Base-by-base conservation (phyloP, 495 filamentous ascomycete species). In the Schizothecium vesticola region DNA sequence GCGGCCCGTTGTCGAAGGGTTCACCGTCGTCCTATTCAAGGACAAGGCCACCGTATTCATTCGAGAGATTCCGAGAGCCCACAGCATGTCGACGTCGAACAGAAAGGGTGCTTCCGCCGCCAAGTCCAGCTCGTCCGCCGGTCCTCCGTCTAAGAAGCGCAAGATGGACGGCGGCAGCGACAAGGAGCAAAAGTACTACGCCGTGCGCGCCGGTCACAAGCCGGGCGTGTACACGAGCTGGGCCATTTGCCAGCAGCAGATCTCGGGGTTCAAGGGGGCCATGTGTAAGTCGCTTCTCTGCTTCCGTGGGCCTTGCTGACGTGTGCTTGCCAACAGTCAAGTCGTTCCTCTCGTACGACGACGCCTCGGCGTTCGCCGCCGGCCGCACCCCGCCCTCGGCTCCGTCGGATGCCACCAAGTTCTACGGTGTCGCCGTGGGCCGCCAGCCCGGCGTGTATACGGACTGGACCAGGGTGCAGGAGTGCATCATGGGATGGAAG, bases 151-250 rank as follows among this genome's bases (percentile, higher is more conserved):
- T 64, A 81, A 70, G 65, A 83, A 82, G 74, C 76, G 80, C 66
- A 84, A 82, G 74, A 66, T 72, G 61, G 75, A 78, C 29, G 58
- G 73, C 28, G 66, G 56, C 24, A 33, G 31, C 31, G 31, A 33
- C 31, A 33, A 33, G 31, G 70, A 75, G 29, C 81, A 84, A 66
- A 97, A 95, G 79, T 97, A 89, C 79, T 99, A 98, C 77, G 92
- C 91, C 13, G 95, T 99, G 25, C 88, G 89, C 55, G 83, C 81
- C 23, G 95, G 95, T 9, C 84, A 86, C 67, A 86, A 81, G 26
- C 93, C 95, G 1, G 95, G 93, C 5, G 88, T 99, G n/a, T 99
- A 97, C 78, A 85, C 87, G 72, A 88, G 80, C 61, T 99, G 92
- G 91, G 77, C 79, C 21, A 90, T 95, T 63, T 97, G 93, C 74